Evolutionary conservation across 2,329 filamentous ascomycete species (phyloP), one percentile per base, ranked within the genome.

Genomic region (Penicillium sp.): DNA sequence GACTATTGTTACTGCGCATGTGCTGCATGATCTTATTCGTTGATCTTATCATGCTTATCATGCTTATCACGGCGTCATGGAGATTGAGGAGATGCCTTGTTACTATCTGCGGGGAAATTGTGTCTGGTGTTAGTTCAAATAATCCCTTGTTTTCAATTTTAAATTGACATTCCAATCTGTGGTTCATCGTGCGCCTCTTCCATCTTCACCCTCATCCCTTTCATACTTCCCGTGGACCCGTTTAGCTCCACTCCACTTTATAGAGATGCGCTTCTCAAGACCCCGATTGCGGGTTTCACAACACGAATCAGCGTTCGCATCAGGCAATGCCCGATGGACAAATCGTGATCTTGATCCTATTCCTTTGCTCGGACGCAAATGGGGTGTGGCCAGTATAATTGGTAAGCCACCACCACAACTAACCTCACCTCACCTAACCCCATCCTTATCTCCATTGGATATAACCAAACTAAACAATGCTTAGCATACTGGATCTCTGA

Each of bases 401-500:
- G 62, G 71, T 71, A 24, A n/a, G 9, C 29, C 10, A 26, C 39
- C 26, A 9, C n/a, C n/a, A 39, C 9, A 19, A 8, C 35, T 39
- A 19, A 37, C 16, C 35, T 26, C 1, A 9, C 22, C 24, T 24
- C 16, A 21, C 6, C 11, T 9, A 8, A n/a, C 6, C 9, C 16
- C 16, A 24, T 24, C 24, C 5, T 0, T 2, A 26, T 29, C 26
- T 14, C 33, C 19, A 37, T 27, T 11, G 9, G 16, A 37, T n/a
- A 35, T 5, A 35, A 3, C 8, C n/a, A 39, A 10, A 19, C 35
- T 39, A 19, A 39, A 8, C 35, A 14, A 45, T 39, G 43, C 22
- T 49, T 58, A 74, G 79, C 79, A 37, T 82, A 82, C 61, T 82
- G 81, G 80, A 76, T 82, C 33, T 79, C 77, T 19, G 80, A 82